These are phyloP conservation scores for Aurifilum marmelostoma DNA, from an alignment of 2,329 filamentous ascomycete genomes.

Conservation along the genomic window DNA sequence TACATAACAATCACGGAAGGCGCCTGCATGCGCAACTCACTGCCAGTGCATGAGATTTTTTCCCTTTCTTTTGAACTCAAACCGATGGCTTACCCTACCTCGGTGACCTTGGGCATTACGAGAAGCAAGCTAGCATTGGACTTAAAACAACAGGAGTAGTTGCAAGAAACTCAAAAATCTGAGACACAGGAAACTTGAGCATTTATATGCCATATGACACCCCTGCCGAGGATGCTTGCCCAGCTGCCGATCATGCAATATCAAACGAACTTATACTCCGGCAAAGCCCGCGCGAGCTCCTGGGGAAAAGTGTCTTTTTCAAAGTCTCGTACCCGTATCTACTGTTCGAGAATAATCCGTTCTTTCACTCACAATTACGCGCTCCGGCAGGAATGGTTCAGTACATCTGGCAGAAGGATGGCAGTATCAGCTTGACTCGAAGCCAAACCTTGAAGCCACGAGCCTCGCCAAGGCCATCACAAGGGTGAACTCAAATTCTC, in stretches of 20 bases:
- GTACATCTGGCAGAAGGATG: not conserved
- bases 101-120: not conserved
- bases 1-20: not conserved
- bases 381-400: not conserved
- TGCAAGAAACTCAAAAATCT: slow-evolving; percentile 1
- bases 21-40: too few species aligned
- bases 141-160: not conserved
- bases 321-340: not conserved
- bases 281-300: not conserved
- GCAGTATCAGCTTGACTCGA: not conserved
- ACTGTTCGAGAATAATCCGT: not conserved
- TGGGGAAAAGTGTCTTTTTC: not conserved
- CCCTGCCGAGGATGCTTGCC: not conserved
- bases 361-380: not conserved
- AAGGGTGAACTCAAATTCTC: slow-evolving; percentile 19
- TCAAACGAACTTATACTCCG: not conserved
- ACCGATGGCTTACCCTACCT: not conserved
- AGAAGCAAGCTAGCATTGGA: not conserved
- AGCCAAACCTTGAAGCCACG: not conserved
- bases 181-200: not conserved
- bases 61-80: not conserved
- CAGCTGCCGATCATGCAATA: slow-evolving; percentile 6
- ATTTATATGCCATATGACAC: not conserved
- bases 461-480: slow-evolving; percentile 9
- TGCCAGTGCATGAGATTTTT: too few species aligned